phyloP scores from a whole-genome alignment of 371 early-diverging fungal genomes.

The Mucor velutinosus region DNA sequence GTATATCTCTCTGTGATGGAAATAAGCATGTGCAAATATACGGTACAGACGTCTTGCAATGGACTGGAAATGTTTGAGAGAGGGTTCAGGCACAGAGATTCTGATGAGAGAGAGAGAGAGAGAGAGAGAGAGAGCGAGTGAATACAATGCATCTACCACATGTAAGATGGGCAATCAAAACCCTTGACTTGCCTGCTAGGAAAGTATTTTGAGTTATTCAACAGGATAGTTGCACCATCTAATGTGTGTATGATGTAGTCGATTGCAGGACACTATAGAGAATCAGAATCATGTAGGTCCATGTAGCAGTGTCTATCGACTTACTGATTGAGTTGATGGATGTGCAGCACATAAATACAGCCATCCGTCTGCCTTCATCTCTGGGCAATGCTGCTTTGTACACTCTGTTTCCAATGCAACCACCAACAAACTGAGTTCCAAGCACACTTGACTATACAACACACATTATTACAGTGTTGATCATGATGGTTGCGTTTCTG shows the following conservation, averaged over 20 bases:
- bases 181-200: conserved; percentile 59
- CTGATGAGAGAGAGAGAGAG: conserved; percentile 24
- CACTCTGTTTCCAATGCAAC: conserved; percentile 80
- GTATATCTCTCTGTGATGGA: conserved; percentile 88
- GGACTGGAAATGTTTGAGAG: conserved; percentile 82
- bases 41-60: conserved; percentile 91
- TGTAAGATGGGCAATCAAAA: neutral
- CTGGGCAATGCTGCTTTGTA: conserved; percentile 78
- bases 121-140: neutral
- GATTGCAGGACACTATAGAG: conserved; percentile 82
- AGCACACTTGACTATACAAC: conserved; percentile 69
- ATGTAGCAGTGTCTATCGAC: neutral
- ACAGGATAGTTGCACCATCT: conserved; percentile 81
- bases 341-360: conserved; percentile 94
- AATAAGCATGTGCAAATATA: conserved; percentile 95
- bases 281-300: neutral
- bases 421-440: conserved; percentile 80
- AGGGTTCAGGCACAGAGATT: conserved; percentile 71
- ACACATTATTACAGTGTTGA: neutral
- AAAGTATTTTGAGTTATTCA: conserved; percentile 81
- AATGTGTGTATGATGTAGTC: conserved; percentile 93
- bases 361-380: conserved; percentile 94
- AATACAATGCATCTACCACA: neutral
- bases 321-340: conserved; percentile 75
- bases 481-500: neutral